Evolutionary conservation across 1,139 yeast genomes (phyloP).

Genomic region (Magnusiomyces tetraspermus): DNA sequence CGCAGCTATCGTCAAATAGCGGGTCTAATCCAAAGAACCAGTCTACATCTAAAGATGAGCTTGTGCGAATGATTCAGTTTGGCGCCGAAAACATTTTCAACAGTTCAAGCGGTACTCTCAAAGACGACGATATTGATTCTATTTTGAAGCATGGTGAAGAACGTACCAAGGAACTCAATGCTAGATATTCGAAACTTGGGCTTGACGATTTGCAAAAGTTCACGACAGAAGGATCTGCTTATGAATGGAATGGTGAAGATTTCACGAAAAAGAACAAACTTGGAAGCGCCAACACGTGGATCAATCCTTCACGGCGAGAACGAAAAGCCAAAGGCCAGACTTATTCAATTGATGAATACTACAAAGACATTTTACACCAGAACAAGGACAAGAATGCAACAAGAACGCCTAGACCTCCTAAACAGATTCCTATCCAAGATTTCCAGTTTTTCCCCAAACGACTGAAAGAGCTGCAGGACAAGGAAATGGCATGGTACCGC

Average conservation of each 20-base stretch:
- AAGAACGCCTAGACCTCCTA: conserved; percentile 45
- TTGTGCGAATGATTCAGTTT: conserved; percentile 91
- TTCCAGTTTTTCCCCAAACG: conserved; percentile 79
- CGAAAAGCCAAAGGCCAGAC: conserved; percentile 55
- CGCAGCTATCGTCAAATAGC: conserved; percentile 32
- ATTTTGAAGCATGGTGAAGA: conserved; percentile 71
- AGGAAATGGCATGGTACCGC: conserved; percentile 70
- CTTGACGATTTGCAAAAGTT: conserved; percentile 88
- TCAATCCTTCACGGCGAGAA: conserved; percentile 81
- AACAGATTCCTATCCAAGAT: conserved; percentile 48
- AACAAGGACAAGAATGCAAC: conserved; percentile 44
- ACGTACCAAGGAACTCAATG: conserved; percentile 67
- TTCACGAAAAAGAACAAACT: conserved; percentile 53
- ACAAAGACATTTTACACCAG: conserved; percentile 59
- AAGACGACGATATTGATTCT: conserved; percentile 70
- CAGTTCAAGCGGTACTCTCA: conserved; percentile 30
- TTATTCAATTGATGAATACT: conserved; percentile 81
- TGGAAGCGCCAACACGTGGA: conserved; percentile 40
- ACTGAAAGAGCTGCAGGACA: conserved; percentile 54
- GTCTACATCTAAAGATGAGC: conserved; percentile 61
- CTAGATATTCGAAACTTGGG: conserved; percentile 75
- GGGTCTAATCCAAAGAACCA: conserved; percentile 36
- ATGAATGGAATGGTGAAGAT: conserved; percentile 96
- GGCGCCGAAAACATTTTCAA: conserved; percentile 83
- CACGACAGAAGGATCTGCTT: conserved; percentile 73